Conservation (phyloP, 1,284 basidiomycete genomes). For the Coniferiporia weirii region DNA sequence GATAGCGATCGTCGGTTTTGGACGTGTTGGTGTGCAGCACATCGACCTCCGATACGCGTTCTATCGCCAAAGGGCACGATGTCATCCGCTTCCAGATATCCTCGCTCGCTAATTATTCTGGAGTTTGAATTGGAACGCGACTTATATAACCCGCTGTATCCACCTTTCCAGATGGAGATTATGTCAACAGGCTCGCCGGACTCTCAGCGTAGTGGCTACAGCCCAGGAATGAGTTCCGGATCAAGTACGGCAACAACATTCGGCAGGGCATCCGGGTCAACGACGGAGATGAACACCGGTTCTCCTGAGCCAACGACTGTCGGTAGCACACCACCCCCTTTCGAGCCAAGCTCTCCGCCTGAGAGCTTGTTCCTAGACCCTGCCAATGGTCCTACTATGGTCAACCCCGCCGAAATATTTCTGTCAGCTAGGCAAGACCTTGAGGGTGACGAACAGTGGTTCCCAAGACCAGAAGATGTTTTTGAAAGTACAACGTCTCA, state of each 20-base stretch:
- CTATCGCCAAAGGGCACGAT: slow-evolving; percentile 18
- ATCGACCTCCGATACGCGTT: slow-evolving; percentile 43
- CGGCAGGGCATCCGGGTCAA: slow-evolving; percentile 9
- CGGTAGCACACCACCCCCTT: not conserved
- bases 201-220: slow-evolving; percentile 18
- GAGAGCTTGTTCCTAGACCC: not conserved
- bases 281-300: slow-evolving; percentile 8
- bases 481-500: slow-evolving; percentile 71
- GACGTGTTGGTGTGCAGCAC: slow-evolving; percentile 84
- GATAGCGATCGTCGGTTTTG: slow-evolving; percentile 49
- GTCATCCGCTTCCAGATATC: not conserved
- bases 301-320: not conserved
- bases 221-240: slow-evolving; percentile 15
- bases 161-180: slow-evolving; percentile 27
- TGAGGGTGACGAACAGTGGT: slow-evolving; percentile 41
- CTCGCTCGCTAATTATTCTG: slow-evolving; percentile 51
- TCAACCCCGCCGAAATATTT: slow-evolving; percentile 17
- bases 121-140: slow-evolving; percentile 85
- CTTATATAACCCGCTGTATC: slow-evolving; percentile 68
- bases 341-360: not conserved
- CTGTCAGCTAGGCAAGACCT: slow-evolving; percentile 24
- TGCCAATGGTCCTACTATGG: not conserved
- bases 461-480: slow-evolving; percentile 55
- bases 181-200: slow-evolving; percentile 23
- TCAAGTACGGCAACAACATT: slow-evolving; percentile 15